phyloP scores from a whole-genome alignment of 306 rosid species.

The Cyamopsis tetragonoloba region DNA sequence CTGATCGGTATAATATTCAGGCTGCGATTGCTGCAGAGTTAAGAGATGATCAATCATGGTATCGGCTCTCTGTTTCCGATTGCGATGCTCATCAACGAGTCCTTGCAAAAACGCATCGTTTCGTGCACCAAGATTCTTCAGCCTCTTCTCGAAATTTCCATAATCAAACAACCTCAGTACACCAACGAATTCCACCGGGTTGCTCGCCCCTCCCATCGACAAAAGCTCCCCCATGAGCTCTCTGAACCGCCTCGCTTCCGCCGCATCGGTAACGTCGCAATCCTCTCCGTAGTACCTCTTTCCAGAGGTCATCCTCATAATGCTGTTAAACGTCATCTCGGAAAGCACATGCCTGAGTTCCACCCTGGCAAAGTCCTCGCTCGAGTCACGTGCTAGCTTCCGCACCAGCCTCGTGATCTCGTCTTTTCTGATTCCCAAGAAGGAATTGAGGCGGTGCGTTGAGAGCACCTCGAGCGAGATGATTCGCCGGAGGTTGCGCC shows the following conservation, averaged over 20 bases:
- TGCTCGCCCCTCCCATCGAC: slow-evolving; percentile 17
- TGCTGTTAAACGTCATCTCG: slow-evolving; percentile 27
- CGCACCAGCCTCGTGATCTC: neutral
- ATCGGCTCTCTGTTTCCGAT: neutral
- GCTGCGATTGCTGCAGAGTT: slow-evolving; percentile 23
- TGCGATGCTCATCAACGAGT: slow-evolving; percentile 25
- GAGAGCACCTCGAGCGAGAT: slow-evolving; percentile 25
- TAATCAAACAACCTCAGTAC: slow-evolving; percentile 22
- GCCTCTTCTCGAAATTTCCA: slow-evolving; percentile 16
- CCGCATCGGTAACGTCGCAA: slow-evolving; percentile 7
- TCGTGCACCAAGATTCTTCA: neutral
- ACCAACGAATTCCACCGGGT: slow-evolving; percentile 20
- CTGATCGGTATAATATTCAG: too few relatives aligned
- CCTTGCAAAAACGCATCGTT: slow-evolving; percentile 22
- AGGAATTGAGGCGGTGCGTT: slow-evolving; percentile 21
- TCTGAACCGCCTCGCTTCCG: slow-evolving; percentile 16
- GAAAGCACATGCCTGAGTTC: slow-evolving; percentile 9
- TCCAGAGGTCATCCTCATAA: slow-evolving; percentile 30
- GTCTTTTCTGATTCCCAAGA: slow-evolving; percentile 3
- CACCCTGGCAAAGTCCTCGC: neutral
- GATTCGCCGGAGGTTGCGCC: slow-evolving; percentile 31
- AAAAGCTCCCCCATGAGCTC: slow-evolving; percentile 6
- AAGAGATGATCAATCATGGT: slow-evolving; percentile 30
- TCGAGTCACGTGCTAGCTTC: neutral
- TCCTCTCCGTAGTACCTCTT: slow-evolving; percentile 32